A percentile compares a stretch with the other conserved stretches of the same genome.
Conservation (phyloP, 768 basidiomycete species). For the Suillus plorans region DNA sequence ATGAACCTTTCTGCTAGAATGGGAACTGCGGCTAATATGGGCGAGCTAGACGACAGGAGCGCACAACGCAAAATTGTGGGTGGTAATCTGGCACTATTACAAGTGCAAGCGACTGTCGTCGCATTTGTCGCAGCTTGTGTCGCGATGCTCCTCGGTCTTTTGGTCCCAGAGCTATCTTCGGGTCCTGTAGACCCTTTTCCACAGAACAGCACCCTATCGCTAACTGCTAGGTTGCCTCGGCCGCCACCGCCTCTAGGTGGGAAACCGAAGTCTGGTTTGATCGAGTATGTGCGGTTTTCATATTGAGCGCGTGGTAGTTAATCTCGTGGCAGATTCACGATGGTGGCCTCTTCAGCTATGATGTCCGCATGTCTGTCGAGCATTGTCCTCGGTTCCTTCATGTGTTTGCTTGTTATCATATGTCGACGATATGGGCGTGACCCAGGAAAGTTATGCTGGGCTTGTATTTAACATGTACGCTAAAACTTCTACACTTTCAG, state of each 20-base stretch:
- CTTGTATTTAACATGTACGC: neutral
- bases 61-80: constrained; percentile 64
- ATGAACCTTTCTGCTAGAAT: constrained; percentile 97
- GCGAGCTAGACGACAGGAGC: constrained; percentile 76
- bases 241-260: constrained; percentile 26
- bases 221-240: constrained; percentile 20
- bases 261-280: constrained; percentile 36
- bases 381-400: constrained; percentile 85
- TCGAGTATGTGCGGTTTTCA: constrained; percentile 32
- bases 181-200: constrained; percentile 8
- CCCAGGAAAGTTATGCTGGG: constrained; percentile 57
- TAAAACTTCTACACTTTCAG: constrained; percentile 36
- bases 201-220: constrained; percentile 14
- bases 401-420: constrained; percentile 79
- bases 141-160: constrained; percentile 67
- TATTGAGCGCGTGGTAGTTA: constrained; percentile 7
- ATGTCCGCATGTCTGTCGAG: constrained; percentile 77
- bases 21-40: constrained; percentile 93
- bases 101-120: constrained; percentile 90
- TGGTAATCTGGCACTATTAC: constrained; percentile 84
- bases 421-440: constrained; percentile 77
- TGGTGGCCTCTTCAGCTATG: constrained; percentile 80
- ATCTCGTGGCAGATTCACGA: constrained; percentile 55
- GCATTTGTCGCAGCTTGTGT: constrained; percentile 83
- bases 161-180: constrained; percentile 43